Conservation (phyloP, 1,284 basidiomycete species). For the Pterulicium gracile region DNA sequence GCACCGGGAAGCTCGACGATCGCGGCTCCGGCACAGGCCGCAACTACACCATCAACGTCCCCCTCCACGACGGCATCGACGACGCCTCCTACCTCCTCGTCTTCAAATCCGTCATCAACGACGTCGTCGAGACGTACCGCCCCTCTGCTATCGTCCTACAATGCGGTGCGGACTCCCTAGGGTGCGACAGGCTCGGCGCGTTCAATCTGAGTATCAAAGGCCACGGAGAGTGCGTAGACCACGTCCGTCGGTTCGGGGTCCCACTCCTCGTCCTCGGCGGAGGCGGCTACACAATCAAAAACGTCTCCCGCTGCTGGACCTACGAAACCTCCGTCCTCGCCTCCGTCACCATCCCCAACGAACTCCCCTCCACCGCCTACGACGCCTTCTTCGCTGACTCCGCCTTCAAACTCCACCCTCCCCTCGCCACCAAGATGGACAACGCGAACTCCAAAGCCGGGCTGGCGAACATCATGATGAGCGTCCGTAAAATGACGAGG, state of each 20-base stretch:
- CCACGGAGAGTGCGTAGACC: constrained; percentile 96
- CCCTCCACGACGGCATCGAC: constrained; percentile 93
- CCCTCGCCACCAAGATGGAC: constrained; percentile 83
- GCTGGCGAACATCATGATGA: constrained; percentile 79
- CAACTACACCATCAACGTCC: constrained; percentile 94
- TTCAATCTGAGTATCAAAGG: constrained; percentile 99
- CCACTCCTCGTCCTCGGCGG: constrained; percentile 90
- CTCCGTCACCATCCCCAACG: constrained; percentile 74
- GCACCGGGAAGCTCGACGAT: constrained; percentile 89
- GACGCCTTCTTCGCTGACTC: constrained; percentile 90
- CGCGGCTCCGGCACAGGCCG: constrained; percentile 83
- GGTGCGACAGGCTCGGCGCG: constrained; percentile 89
- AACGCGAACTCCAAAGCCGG: constrained; percentile 83
- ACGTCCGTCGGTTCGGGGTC: constrained; percentile 86
- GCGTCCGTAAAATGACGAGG: constrained; percentile 82
- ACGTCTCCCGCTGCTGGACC: constrained; percentile 97
- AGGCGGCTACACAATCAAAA: constrained; percentile 93
- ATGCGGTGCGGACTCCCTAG: constrained; percentile 95
- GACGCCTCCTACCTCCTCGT: constrained; percentile 93
- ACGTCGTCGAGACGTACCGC: constrained; percentile 83
- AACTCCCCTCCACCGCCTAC: constrained; percentile 84
- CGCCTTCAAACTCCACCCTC: constrained; percentile 88
- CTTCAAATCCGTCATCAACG: constrained; percentile 95
- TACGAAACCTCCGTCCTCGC: constrained; percentile 96
- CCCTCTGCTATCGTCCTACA: constrained; percentile 92